These are phyloP conservation scores for Penicillium polonicum DNA, from an alignment of 2,329 filamentous ascomycete species.

Conservation along the genomic window DNA sequence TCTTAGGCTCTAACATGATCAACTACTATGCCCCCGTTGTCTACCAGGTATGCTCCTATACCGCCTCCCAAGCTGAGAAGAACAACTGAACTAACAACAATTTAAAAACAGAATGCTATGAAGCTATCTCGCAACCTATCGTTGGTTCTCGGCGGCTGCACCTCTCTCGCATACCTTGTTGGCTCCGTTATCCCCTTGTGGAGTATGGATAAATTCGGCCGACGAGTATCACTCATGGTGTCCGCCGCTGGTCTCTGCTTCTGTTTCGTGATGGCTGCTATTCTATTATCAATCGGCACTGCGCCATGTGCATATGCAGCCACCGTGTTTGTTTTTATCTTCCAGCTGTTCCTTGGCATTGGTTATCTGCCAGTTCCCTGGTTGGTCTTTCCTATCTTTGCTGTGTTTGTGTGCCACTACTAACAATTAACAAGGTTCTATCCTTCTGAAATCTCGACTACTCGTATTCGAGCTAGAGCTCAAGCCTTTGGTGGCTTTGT, in stretches of 20 bases:
- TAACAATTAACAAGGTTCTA: conserved; percentile 33
- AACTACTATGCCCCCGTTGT: conserved; percentile 45
- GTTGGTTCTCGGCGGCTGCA: conserved; percentile 53
- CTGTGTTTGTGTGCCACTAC: background rate
- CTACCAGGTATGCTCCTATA: conserved; percentile 26
- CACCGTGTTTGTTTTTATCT: conserved; percentile 48
- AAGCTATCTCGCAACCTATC: conserved; percentile 48
- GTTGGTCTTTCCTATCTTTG: conserved; percentile 11
- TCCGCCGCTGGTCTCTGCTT: conserved; percentile 44
- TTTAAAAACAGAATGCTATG: conserved; percentile 30
- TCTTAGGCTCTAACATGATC: conserved; percentile 36
- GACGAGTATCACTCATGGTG: conserved; percentile 43
- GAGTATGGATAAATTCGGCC: conserved; percentile 45
- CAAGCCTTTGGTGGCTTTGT: conserved; percentile 42
- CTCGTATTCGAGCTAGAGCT: conserved; percentile 41
- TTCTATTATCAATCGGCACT: conserved; percentile 38
- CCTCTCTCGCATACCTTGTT: conserved; percentile 42
- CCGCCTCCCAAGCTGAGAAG: no score
- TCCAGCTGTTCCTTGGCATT: conserved; percentile 47
- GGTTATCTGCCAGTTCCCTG: conserved; percentile 47
- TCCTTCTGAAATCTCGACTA: conserved; percentile 44
- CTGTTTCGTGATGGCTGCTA: conserved; percentile 45
- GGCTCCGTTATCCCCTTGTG: conserved; percentile 44
- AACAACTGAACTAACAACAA: background rate
- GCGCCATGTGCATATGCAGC: conserved; percentile 41